A percentile compares a stretch with the other conserved stretches of the same genome.
phyloP scores from a whole-genome alignment of 257 asterid genomes.

The Handroanthus guayacan region DNA sequence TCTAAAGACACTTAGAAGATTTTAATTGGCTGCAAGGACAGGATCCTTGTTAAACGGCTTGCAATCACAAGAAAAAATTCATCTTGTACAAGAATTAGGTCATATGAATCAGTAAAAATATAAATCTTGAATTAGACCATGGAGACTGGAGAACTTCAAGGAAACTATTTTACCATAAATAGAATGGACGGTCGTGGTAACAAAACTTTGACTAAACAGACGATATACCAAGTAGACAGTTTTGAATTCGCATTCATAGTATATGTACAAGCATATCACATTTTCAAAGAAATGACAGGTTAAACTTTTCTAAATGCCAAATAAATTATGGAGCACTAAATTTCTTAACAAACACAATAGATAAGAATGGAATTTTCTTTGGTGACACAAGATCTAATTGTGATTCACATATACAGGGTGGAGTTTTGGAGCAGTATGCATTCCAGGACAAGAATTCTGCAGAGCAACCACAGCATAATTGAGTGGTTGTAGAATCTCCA shows the following conservation, averaged over 20 bases:
- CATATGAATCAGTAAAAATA: too few relatives aligned
- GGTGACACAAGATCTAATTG: too few relatives aligned
- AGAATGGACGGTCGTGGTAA: neutral
- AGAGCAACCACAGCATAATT: neutral
- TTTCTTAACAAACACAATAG: neutral
- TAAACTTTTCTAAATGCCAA: slow-evolving; percentile 1
- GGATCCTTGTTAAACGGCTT: neutral
- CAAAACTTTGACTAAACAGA: neutral
- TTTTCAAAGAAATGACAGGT: neutral
- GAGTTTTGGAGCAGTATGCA: neutral
- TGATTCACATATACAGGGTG: neutral
- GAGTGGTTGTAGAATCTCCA: neutral
- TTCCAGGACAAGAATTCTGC: neutral
- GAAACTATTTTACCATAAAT: neutral
- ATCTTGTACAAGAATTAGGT: neutral
- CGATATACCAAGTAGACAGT: neutral
- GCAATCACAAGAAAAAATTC: neutral
- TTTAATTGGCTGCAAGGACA: neutral
- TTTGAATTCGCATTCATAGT: neutral
- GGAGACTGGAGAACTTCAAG: neutral
- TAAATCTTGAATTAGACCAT: neutral
- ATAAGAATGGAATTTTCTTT: too few relatives aligned
- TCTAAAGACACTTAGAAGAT: neutral
- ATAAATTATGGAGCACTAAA: neutral
- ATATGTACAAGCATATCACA: neutral